Percentiles rank a stretch among this genome's conserved stretches.
phyloP scores from a whole-genome alignment of 169 alveolate genomes.

The Plasmodium adleri region DNA sequence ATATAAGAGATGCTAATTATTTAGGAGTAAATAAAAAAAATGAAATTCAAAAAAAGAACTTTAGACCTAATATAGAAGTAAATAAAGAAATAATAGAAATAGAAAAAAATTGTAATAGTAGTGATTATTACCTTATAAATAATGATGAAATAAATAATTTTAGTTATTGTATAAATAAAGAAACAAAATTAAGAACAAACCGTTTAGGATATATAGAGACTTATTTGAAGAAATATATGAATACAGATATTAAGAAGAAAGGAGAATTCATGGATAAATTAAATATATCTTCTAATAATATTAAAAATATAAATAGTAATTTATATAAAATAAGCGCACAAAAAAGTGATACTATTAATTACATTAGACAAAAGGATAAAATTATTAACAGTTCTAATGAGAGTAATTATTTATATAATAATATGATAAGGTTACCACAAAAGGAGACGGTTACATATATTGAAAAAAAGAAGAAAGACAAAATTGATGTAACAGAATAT shows the following conservation, averaged over 20 bases:
- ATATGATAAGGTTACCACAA: too few species aligned
- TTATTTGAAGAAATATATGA: slow-evolving; percentile 2
- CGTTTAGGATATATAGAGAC: not conserved
- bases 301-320: too few species aligned
- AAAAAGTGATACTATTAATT: too few species aligned
- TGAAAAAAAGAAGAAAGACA: too few species aligned
- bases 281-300: too few species aligned
- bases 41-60: not conserved
- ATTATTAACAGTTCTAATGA: too few species aligned
- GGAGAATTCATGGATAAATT: not conserved
- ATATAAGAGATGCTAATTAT: not conserved
- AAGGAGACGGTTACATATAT: too few species aligned
- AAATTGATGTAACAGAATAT: too few species aligned
- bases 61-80: not conserved
- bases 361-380: too few species aligned
- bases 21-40: not conserved
- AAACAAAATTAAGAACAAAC: not conserved
- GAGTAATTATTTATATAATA: too few species aligned
- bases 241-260: not conserved
- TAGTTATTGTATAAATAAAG: not conserved
- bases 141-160: not conserved
- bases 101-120: not conserved
- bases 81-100: not conserved
- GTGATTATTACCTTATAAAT: not conserved
- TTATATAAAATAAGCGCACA: too few species aligned